These are phyloP conservation scores for Penicillium sp. DNA, from an alignment of 2,329 filamentous ascomycete genomes.

Conservation along the genomic window DNA sequence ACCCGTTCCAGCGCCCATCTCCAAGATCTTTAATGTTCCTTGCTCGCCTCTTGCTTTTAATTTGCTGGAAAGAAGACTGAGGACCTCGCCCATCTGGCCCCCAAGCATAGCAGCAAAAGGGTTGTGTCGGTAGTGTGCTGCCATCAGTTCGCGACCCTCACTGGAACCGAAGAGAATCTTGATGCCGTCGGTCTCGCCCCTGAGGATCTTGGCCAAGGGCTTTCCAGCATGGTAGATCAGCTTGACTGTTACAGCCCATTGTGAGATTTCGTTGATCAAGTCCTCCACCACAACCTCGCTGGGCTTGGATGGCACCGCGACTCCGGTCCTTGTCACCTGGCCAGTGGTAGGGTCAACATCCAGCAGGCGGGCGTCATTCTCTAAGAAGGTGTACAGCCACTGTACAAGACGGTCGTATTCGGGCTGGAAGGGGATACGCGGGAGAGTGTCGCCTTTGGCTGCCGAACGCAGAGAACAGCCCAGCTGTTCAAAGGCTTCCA, in stretches of 20 bases:
- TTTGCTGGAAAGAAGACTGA: background rate
- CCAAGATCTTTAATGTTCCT: background rate
- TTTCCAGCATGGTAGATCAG: constrained; percentile 25
- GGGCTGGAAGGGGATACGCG: background rate
- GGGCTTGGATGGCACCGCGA: background rate
- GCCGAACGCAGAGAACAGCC: background rate
- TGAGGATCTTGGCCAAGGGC: constrained; percentile 22
- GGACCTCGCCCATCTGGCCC: background rate
- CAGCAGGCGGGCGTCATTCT: background rate
- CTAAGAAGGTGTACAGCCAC: background rate
- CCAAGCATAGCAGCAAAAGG: background rate
- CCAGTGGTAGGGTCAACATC: background rate
- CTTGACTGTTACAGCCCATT: constrained; percentile 3
- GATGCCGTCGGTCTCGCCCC: constrained; percentile 41
- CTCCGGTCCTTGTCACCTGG: background rate
- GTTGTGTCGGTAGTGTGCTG: constrained; percentile 33
- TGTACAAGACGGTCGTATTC: background rate
- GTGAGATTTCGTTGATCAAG: background rate
- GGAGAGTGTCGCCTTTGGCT: background rate
- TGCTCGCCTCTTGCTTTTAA: background rate
- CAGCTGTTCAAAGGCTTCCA: background rate
- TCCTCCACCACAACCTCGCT: background rate
- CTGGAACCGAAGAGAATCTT: constrained; percentile 43
- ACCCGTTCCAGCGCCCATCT: constrained; percentile 12
- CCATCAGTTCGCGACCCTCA: constrained; percentile 39